Evolutionary conservation across 768 basidiomycete genomes (phyloP), one percentile per base, ranked within the genome.

Genomic region (Floccularia luteovirens): DNA sequence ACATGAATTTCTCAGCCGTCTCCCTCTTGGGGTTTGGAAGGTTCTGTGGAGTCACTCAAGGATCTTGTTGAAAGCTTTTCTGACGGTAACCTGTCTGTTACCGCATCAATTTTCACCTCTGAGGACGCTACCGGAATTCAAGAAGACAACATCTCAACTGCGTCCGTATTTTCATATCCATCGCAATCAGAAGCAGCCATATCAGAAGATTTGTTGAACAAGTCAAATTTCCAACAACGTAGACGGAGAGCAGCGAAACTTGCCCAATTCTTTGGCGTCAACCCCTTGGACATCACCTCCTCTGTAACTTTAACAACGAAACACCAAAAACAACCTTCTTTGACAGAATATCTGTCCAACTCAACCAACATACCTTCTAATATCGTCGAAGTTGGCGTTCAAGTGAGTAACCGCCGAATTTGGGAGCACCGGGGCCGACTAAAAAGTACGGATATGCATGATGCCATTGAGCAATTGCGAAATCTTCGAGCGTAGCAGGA

Each of bases 191-290:
- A n/a, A n/a, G n/a, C n/a, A n/a, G n/a, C n/a, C n/a, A n/a, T n/a
- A n/a, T n/a, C n/a, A n/a, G n/a, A n/a, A n/a, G n/a, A n/a, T n/a
- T n/a, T n/a, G n/a, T n/a, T n/a, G n/a, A n/a, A n/a, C n/a, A n/a
- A n/a, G n/a, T n/a, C n/a, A n/a, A 17, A 7, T 7, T 34, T 34
- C 32, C 22, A n/a, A 34, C 46, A 52, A 5, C 37, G 38, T 25
- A 58, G 69, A n/a, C 53, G 65, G 5, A 68, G 74, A 22, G 67
- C 67, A n/a, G 69, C 66, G 42, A 79, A 78, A 53, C 55, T 79
- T 30, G 62, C 72, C 19, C 69, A 67, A 31, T 77, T 79, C 56
- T 78, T 78, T 52, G 75, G 76, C 11, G 75, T 77, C 23, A 62
- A 57, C 20, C 68, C 67, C 47, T 57, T 67, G 39, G 69, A 73